Conservation (phyloP, 805 yeast species). For the Wickerhamiella dianesei region DNA sequence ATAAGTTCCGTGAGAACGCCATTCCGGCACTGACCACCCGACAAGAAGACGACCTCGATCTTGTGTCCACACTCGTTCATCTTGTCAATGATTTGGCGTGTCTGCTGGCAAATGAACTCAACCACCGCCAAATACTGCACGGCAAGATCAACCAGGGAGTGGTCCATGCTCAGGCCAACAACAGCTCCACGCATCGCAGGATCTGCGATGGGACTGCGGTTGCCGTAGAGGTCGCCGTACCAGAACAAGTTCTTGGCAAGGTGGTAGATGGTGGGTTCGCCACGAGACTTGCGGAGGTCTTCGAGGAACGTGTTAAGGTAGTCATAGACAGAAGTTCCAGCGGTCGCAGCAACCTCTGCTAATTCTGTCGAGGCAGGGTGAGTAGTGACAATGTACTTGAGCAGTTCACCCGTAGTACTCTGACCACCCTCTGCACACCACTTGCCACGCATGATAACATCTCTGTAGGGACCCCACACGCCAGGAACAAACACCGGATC, state of each 20-base stretch:
- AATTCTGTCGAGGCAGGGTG: slow-evolving; percentile 81
- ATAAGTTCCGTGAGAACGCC: slow-evolving; percentile 75
- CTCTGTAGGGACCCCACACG: slow-evolving; percentile 98
- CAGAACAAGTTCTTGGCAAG: slow-evolving; percentile 76
- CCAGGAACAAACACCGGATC: slow-evolving; percentile 86
- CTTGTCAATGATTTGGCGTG: slow-evolving; percentile 82
- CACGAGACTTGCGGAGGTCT: slow-evolving; percentile 40
- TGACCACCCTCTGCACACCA: slow-evolving; percentile 99
- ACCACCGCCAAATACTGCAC: slow-evolving; percentile 82
- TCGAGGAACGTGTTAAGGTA: slow-evolving; percentile 66
- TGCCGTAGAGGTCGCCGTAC: slow-evolving; percentile 95
- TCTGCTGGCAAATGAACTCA: slow-evolving; percentile 95
- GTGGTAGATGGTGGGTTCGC: slow-evolving; percentile 59
- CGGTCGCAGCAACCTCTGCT: slow-evolving; percentile 47
- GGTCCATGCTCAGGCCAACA: slow-evolving; percentile 87
- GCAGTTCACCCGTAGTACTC: slow-evolving; percentile 86
- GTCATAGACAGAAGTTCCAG: slow-evolving; percentile 62
- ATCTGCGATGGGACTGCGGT: slow-evolving; percentile 95
- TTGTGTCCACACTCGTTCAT: slow-evolving; percentile 72
- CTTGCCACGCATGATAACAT: slow-evolving; percentile 73
- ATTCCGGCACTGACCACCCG: slow-evolving; percentile 96
- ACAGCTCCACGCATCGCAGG: slow-evolving; percentile 84
- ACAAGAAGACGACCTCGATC: slow-evolving; percentile 65
- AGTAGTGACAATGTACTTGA: slow-evolving; percentile 73
- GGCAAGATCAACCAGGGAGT: slow-evolving; percentile 72